Conservation (phyloP, 257 asterid genomes). For the Nicotiana obtusifolia region DNA sequence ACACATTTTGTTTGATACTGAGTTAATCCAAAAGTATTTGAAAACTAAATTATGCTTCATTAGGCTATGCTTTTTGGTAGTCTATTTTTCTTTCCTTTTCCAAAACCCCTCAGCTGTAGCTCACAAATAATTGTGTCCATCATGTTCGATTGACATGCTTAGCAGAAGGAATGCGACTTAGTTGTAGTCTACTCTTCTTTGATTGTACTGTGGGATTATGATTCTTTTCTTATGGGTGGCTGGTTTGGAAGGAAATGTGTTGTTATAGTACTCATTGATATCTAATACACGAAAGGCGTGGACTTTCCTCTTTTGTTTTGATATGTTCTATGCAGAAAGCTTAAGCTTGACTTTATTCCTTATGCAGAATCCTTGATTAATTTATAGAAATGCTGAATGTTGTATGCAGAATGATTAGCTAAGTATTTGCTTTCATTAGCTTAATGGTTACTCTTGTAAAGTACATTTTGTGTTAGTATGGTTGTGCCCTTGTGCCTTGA, state of each 20-base stretch:
- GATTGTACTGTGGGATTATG: not conserved
- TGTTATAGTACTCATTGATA: not conserved
- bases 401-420: too few relatives aligned
- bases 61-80: conserved; percentile 4
- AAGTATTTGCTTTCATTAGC: not conserved
- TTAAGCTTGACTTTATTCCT: not conserved
- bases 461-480: not conserved
- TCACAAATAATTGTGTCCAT: not conserved
- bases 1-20: not conserved
- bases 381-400: too few relatives aligned
- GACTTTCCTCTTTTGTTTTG: not conserved
- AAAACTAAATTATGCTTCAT: not conserved
- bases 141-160: not conserved
- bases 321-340: not conserved
- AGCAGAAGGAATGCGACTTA: not conserved
- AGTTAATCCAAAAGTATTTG: not conserved
- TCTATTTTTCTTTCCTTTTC: not conserved
- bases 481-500: too few relatives aligned
- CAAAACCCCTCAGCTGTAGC: not conserved
- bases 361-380: too few relatives aligned
- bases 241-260: not conserved
- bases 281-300: not conserved
- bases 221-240: not conserved
- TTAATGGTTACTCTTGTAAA: not conserved
- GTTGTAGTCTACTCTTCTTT: not conserved